phyloP scores from a whole-genome alignment of 2,329 filamentous ascomycete species.

The Aphanocladium album region DNA sequence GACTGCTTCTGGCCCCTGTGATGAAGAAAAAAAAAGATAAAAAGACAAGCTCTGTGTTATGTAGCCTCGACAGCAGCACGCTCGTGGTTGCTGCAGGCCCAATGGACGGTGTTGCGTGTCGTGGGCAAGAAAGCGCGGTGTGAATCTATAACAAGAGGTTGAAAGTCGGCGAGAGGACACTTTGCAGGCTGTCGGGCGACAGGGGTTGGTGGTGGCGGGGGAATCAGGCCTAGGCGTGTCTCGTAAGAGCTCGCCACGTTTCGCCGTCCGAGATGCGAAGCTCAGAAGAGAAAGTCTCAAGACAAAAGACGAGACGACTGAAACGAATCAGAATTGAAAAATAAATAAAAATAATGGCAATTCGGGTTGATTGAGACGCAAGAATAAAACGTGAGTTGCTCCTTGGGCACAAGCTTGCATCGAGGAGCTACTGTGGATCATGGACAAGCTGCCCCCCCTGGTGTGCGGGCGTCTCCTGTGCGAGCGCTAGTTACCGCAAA shows the following conservation, averaged over 20 bases:
- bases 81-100: neutral
- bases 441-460: slow-evolving; percentile 6
- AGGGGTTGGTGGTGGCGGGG: slow-evolving; percentile 7
- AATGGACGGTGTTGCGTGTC: neutral
- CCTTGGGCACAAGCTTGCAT: neutral
- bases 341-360: neutral
- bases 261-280: too few species aligned
- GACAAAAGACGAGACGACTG: neutral
- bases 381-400: too few species aligned
- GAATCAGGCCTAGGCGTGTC: neutral
- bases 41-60: neutral
- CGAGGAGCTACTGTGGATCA: neutral
- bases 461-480: neutral
- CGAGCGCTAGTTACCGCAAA: too few species aligned
- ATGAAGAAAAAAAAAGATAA: neutral
- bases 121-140: neutral
- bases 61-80: neutral
- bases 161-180: slow-evolving; percentile 4
- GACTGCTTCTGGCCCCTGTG: neutral
- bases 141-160: neutral
- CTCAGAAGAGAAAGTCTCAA: neutral
- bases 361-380: neutral
- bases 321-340: neutral
- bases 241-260: neutral
- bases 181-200: slow-evolving; percentile 4